Evolutionary conservation across 176 grass and related monocot genomes (phyloP), one percentile per base, ranked within the genome.

Genomic region (Phoenix roebelenii): DNA sequence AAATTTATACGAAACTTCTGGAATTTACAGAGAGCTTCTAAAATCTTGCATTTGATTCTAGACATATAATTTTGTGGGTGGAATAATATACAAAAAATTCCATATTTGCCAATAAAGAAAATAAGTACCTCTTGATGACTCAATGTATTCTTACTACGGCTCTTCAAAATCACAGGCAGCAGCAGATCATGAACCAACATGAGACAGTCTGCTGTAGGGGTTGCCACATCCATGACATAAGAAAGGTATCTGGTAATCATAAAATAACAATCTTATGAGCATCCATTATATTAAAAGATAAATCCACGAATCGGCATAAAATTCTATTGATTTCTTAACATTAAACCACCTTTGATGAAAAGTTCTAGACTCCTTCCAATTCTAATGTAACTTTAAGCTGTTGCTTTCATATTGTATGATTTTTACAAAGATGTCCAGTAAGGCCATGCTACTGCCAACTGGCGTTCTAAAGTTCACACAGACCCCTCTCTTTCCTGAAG

Each of bases 161-260:
- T 79, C 77, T 83, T 98, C 88, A 98, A 89, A 58, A 89, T 71
- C 67, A 98, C 80, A 49, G 93, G 93, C 55, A 92, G 52, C 73
- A 98, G 72, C 72, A 98, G 80, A 69, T 92, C 93, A 57, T 89
- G 85, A 66, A 98, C 76, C 26, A 98, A 64, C 25, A 69, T 83
- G 7, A 98, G 84, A 67, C 93, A 98, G 55, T 98, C 93, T 55
- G 82, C 81, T 28, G 93, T 98, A 53, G 93, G 93, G 25, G 93
- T 98, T 66, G 93, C 84, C 60, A 98, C 79, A 78, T 98, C 93
- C 93, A 98, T 88, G 52, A 98, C 83, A 89, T 98, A 98, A 15
- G 93, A 88, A 51, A 98, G 84, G 49, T 92, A 97, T 78, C 92
- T 97, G 67, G 60, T 44, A 28, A 57, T 72, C 23, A 63, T 55